Base-by-base conservation (phyloP, 2,329 filamentous ascomycete genomes). In the Epichloe festucae region DNA sequence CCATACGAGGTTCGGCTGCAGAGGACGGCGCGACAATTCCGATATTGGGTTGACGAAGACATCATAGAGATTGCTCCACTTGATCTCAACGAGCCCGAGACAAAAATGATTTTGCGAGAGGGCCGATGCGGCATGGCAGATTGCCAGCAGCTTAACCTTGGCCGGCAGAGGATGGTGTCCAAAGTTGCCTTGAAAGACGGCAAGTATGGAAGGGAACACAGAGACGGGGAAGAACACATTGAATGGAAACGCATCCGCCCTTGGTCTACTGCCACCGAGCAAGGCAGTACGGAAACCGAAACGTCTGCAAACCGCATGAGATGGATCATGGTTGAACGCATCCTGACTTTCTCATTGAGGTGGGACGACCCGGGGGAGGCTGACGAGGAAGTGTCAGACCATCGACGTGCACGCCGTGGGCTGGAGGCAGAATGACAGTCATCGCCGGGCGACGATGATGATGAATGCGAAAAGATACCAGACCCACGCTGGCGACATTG, bases 291-390 rank as follows among this genome's bases (percentile, higher is more conserved):
- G 14, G 58, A 59, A 17, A 62, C 58, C n/a, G 56, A 58, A 14
- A 59, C 60, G 1, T 60, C 57, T 31, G 61, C 63, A 52, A 64
- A 68, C 50, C 57, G 62, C 44, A 65, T 68, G 64, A 61, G 67
- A 51, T 70, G 67, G 67, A 63, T 67, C 34, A 56, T 67, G 21
- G 66, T 69, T 8, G 67, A 70, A 54, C 61, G 67, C 15, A 67
- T 63, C 40, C 54, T 69, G 34, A 69, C 67, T 1, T 68, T 69
- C 51, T 66, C 66, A 5, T 55, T 69, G 39, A 59, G 62, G 14
- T 65, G 65, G 58, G 67, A 69, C 17, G 62, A 60, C n/a, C 60
- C 60, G 45, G 61, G 55, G 55, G 64, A 61, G 17, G 58, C 59
- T n/a, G 55, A 55, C 46, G 60, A 63, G 47, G 53, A 57, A 14